Base-by-base conservation (phyloP, 768 basidiomycete species). In the Russula sp. region DNA sequence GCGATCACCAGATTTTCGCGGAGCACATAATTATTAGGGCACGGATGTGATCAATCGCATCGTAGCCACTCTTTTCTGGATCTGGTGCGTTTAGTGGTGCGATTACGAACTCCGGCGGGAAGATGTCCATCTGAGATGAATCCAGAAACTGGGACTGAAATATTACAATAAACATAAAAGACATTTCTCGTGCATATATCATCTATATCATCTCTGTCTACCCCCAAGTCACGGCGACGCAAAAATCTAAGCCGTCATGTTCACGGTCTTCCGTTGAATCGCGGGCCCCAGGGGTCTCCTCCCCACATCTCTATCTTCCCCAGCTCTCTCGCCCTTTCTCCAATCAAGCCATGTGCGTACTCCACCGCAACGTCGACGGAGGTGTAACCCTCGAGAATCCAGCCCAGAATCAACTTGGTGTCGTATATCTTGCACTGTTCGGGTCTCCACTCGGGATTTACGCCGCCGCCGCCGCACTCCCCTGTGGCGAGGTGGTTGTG, bases 31-130 rank as follows among this genome's bases (percentile, higher is more conserved):
- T 90, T 93, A n/a, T 71, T 93, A 93, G 66, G 66, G 94, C 91
- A 71, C 93, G 95, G 60, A 98, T 94, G 62, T 84, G 77, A 73
- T 95, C 91, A 63, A 95, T 87, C 14, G 91, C 91, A 60, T 85
- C 83, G 72, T 96, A 92, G 48, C 90, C 90, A 93, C 42, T 88
- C 88, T 68, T 83, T 86, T 51, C 92, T 83, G 72, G 93, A 93
- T 67, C 90, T 92, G 68, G 7, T 74, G 38, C 68, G 78, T 77
- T 78, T 74, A 70, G 10, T 8, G 6, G 20, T 53, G 49, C 11
- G 18, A 46, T 6, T 18, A 29, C 5, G 25, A 14, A 5, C 11
- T 38, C 13, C 8, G 9, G 36, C 10, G 3, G 16, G 25, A 25
- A 58, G 9, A 62, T 57, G 50, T 62, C 61, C 61, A 61, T 61